Base-by-base conservation (phyloP, 495 filamentous ascomycete species). In the Pyrenula aspistea region DNA sequence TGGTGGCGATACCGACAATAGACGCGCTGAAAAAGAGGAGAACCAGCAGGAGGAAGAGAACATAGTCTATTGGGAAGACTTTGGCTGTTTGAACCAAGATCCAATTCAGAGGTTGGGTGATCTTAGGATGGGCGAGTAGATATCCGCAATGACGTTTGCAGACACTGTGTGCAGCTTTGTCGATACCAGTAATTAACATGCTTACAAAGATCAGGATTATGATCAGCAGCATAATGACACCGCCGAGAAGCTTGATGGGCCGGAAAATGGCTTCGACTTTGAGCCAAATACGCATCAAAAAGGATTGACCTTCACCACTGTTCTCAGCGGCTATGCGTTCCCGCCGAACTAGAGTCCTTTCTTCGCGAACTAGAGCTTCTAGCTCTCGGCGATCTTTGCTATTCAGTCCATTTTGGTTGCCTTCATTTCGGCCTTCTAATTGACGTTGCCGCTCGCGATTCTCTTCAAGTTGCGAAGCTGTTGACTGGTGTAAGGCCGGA, bases 31-130 rank as follows among this genome's bases (percentile, higher is more conserved):
- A 98, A 63, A 97, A 80, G 57, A 96, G 78, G 0, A 96, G 71
- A 12, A 93, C 82, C 12, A 98, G 71, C 0, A 91, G 69, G 0
- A 87, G 83, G 73, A 93, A 94, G 31, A 98, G 76, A 25, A 87
- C 75, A 66, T 97, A 97, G 69, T 98, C 93, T 56, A 96, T 77
- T 0, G 93, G 93, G 70, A 96, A 97, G 10, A 87, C 81, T 60
- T 82, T 86, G 56, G 89, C 83, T 1, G 90, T 82, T 66, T 85
- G 77, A 54, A 95, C 84, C 56, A 98, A 85, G 48, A 93, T 76
- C 81, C 83, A 94, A 73, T 98, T 97, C 61, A 95, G 73, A 1
- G 93, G 94, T 67, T 97, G 92, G 75, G 96, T 95, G 56, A 96
- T 81, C 65, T 92, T 88, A 67, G 92, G 85, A 59, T 90, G 83